These are phyloP conservation scores for Hibiscus tridactylites DNA, from an alignment of 345 rosid species.

Conservation along the genomic window DNA sequence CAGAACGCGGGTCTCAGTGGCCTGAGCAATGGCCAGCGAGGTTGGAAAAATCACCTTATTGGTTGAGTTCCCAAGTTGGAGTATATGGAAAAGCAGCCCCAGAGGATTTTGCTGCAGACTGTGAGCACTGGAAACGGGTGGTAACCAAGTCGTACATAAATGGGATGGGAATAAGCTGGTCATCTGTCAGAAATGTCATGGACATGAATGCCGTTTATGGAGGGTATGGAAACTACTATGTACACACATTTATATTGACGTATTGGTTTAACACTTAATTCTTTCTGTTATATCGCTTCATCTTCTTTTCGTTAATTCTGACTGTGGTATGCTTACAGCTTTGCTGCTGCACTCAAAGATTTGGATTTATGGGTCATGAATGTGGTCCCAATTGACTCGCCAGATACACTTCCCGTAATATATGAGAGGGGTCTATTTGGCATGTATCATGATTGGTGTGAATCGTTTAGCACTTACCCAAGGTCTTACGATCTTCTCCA, in stretches of 20 bases:
- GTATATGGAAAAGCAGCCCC: constrained; percentile 91
- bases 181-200: constrained; percentile 78
- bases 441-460: constrained; percentile 94
- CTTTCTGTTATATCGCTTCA: neutral
- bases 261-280: neutral
- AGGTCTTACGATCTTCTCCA: constrained; percentile 93
- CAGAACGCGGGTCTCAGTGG: constrained; percentile 84
- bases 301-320: constrained; percentile 6
- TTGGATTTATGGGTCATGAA: constrained; percentile 91
- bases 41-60: constrained; percentile 69
- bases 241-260: neutral
- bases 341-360: constrained; percentile 85
- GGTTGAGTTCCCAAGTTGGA: constrained; percentile 75
- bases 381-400: constrained; percentile 72
- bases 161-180: constrained; percentile 87
- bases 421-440: constrained; percentile 92
- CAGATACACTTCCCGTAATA: constrained; percentile 87
- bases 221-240: constrained; percentile 45
- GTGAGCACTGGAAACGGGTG: constrained; percentile 83
- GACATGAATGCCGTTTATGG: constrained; percentile 96
- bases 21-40: constrained; percentile 92
- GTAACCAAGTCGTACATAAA: constrained; percentile 73
- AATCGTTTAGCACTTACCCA: constrained; percentile 96
- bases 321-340: constrained; percentile 40
- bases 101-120: constrained; percentile 70